Conservation (phyloP, 2,329 filamentous ascomycete genomes). For the Diaporthe destruens region DNA sequence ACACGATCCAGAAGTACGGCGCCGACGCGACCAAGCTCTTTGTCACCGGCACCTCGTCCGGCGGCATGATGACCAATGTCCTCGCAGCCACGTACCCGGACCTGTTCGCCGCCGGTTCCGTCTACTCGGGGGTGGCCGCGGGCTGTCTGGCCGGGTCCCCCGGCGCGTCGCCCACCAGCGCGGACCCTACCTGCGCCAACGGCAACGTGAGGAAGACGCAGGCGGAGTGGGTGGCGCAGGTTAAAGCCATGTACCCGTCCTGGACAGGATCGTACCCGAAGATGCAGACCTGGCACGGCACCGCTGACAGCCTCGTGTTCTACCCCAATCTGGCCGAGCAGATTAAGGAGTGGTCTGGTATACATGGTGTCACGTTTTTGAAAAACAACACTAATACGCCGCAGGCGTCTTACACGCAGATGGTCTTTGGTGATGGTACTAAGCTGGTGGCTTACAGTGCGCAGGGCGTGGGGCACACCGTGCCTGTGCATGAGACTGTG, state of each 20-base stretch:
- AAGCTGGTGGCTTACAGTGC: constrained; percentile 49
- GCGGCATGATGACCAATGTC: constrained; percentile 60
- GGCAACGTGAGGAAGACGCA: constrained; percentile 45
- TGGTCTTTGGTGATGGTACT: constrained; percentile 50
- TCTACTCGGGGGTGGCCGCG: constrained; percentile 58
- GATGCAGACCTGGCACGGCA: constrained; percentile 49
- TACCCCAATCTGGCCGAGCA: constrained; percentile 46
- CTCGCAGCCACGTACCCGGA: constrained; percentile 60
- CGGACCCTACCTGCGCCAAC: constrained; percentile 48
- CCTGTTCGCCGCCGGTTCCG: constrained; percentile 56
- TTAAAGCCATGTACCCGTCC: constrained; percentile 47
- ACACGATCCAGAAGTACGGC: constrained; percentile 56
- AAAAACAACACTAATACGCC: constrained; percentile 47
- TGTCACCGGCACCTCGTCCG: constrained; percentile 57
- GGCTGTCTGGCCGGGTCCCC: constrained; percentile 53
- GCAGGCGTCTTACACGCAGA: constrained; percentile 47
- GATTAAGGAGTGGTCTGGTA: constrained; percentile 51
- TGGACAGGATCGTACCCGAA: constrained; percentile 48
- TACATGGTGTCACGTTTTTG: constrained; percentile 45
- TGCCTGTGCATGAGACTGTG: constrained; percentile 47
- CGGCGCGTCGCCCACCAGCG: constrained; percentile 29
- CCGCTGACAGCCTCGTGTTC: constrained; percentile 47
- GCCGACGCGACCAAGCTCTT: constrained; percentile 57
- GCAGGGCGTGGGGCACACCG: constrained; percentile 48
- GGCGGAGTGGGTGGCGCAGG: constrained; percentile 47